Conservation (phyloP, 2,329 filamentous ascomycete species). For the Pseudogymnoascus sp. region DNA sequence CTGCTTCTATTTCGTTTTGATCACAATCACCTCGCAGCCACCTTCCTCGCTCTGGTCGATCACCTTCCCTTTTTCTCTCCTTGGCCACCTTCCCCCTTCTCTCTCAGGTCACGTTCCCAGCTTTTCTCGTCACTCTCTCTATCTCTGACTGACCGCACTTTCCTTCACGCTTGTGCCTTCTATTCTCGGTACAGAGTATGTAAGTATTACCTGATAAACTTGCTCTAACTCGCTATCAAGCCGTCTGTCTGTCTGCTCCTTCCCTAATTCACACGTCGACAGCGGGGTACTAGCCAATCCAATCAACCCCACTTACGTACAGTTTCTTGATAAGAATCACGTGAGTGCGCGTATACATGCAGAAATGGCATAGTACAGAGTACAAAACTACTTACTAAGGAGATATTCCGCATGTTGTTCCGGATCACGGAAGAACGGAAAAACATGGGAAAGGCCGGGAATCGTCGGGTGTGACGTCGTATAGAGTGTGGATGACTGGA, state of each 20-base stretch:
- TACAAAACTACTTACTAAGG: too few relatives aligned
- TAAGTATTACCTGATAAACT: neutral
- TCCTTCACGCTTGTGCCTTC: neutral
- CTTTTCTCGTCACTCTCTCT: neutral
- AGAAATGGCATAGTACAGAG: neutral
- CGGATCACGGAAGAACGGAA: slow-evolving; percentile 4
- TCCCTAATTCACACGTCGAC: neutral
- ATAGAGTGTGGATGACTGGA: neutral
- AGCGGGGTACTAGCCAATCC: neutral
- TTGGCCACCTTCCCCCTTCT: neutral
- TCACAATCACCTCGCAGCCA: neutral
- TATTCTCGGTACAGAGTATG: neutral
- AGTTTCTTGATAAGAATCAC: neutral
- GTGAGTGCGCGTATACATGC: neutral
- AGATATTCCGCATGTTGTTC: neutral
- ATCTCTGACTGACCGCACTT: neutral
- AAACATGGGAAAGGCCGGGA: neutral
- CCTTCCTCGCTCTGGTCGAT: neutral
- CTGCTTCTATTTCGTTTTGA: neutral
- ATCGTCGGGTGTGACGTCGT: neutral
- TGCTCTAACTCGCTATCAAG: neutral
- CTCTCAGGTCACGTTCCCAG: neutral
- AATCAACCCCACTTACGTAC: slow-evolving; percentile 1
- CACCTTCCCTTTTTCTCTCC: neutral
- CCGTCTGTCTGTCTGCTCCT: neutral